Evolutionary conservation across 2,329 filamentous ascomycete genomes (phyloP).

Genomic region (Venturia effusa): DNA sequence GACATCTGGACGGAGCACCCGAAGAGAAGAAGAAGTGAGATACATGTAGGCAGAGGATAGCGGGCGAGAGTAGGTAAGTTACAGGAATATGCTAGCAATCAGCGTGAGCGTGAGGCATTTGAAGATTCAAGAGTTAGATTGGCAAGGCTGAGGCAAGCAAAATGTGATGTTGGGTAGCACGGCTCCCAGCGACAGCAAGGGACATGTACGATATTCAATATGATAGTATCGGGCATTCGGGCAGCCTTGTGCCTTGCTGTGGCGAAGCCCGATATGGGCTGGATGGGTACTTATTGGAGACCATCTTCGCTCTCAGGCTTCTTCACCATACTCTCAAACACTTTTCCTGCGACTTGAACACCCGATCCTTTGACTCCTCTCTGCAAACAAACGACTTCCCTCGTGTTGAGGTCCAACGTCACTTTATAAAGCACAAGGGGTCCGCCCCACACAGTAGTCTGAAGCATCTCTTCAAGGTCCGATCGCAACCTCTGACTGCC

Average conservation of each 20-base stretch:
- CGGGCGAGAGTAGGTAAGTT: not conserved
- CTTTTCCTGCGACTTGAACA: not conserved
- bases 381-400: not conserved
- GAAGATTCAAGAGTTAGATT: not conserved
- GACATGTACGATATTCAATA: not conserved
- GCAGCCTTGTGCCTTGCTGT: not conserved
- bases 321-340: not conserved
- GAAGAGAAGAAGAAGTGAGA: not conserved
- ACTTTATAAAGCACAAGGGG: not conserved
- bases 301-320: not conserved
- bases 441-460: not conserved
- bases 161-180: not conserved
- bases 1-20: not conserved
- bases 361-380: not conserved
- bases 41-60: not conserved
- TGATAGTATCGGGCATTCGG: not conserved
- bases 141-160: conserved; percentile 1
- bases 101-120: not conserved
- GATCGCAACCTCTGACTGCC: not conserved
- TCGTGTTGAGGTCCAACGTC: too few relatives aligned
- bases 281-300: not conserved
- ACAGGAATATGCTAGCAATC: not conserved
- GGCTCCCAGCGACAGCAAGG: not conserved
- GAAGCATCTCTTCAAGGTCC: not conserved
- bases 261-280: not conserved